A percentile compares a stretch with the other conserved stretches of the same genome.
Evolutionary conservation across 805 yeast genomes (phyloP).

Genomic region (Lachancea sp.): DNA sequence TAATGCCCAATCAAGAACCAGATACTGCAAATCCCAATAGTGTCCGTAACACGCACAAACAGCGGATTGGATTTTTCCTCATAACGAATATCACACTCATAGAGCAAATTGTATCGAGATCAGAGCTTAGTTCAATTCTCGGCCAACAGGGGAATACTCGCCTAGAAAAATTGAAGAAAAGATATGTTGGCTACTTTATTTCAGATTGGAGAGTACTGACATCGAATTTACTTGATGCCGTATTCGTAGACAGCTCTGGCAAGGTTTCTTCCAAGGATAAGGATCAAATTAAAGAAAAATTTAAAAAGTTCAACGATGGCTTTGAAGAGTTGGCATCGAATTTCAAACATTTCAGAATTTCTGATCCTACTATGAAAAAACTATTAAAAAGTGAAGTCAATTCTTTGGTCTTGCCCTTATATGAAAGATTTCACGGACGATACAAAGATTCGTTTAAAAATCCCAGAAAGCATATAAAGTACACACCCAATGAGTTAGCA

Average conservation of each 20-base stretch:
- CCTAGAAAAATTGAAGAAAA: conserved; percentile 59
- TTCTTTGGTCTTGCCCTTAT: conserved; percentile 70
- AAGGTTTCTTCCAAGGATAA: conserved; percentile 61
- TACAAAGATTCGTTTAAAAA: conserved; percentile 33
- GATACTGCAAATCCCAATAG: conserved; percentile 20
- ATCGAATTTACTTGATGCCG: conserved; percentile 70
- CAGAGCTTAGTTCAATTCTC: conserved; percentile 48
- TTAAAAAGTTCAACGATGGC: conserved; percentile 70
- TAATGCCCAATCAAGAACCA: conserved; percentile 26
- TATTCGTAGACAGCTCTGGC: conserved; percentile 45
- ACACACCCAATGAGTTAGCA: conserved; percentile 30
- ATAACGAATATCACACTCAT: conserved; percentile 65
- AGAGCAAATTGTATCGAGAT: conserved; percentile 64
- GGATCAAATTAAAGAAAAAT: conserved; percentile 78
- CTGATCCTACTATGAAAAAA: conserved; percentile 58
- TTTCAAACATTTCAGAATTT: conserved; percentile 58
- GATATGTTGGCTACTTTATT: conserved; percentile 67
- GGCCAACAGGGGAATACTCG: conserved; percentile 55
- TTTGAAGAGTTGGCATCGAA: conserved; percentile 71
- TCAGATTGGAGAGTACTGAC: conserved; percentile 77
- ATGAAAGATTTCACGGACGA: conserved; percentile 77
- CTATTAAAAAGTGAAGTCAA: conserved; percentile 63
- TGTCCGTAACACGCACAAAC: conserved; percentile 28
- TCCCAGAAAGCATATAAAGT: conserved; percentile 34
- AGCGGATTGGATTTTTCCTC: conserved; percentile 58